These are phyloP conservation scores for Tricholoma terreum DNA, from an alignment of 768 basidiomycete genomes.

Conservation along the genomic window DNA sequence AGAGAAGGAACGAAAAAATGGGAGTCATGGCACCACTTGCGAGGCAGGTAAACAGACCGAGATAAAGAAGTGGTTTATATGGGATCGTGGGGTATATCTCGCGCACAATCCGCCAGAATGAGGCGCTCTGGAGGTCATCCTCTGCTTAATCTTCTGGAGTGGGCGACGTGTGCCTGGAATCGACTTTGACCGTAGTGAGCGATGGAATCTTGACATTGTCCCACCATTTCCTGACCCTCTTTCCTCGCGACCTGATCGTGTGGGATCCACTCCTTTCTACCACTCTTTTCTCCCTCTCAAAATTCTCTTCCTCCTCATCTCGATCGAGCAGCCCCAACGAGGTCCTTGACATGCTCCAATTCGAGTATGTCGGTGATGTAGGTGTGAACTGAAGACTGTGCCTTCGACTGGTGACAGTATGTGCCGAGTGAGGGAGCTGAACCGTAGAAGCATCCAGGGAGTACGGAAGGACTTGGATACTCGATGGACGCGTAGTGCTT, in stretches of 20 bases:
- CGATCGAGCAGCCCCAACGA: constrained; percentile 13
- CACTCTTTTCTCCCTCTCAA: constrained; percentile 44
- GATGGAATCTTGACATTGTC: constrained; percentile 20
- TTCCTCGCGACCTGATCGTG: constrained; percentile 29
- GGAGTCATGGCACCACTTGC: constrained; percentile 85
- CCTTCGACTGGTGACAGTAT: constrained; percentile 34
- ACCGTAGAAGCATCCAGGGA: too few species aligned
- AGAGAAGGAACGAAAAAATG: constrained; percentile 87
- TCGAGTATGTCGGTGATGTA: constrained; percentile 39
- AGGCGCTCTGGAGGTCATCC: constrained; percentile 19
- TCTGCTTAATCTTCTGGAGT: constrained; percentile 7
- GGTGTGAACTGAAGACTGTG: constrained; percentile 70
- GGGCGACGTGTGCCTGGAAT: constrained; percentile 1
- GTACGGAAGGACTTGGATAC: constrained; percentile 25
- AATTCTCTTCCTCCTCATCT: constrained; percentile 21
- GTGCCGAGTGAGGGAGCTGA: constrained; percentile 18
- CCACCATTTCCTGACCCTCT: constrained; percentile 20
- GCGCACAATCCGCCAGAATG: constrained; percentile 49
- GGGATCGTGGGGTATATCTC: constrained; percentile 71
- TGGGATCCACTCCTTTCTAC: constrained; percentile 36
- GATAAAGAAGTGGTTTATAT: constrained; percentile 60
- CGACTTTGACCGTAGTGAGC: constrained; percentile 23
- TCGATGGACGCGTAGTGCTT: constrained; percentile 16
- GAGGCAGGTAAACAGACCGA: constrained; percentile 70
- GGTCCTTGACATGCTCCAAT: constrained; percentile 15